Evolutionary conservation across 2,329 filamentous ascomycete species (phyloP).

Genomic region (Ophiostoma sp.): DNA sequence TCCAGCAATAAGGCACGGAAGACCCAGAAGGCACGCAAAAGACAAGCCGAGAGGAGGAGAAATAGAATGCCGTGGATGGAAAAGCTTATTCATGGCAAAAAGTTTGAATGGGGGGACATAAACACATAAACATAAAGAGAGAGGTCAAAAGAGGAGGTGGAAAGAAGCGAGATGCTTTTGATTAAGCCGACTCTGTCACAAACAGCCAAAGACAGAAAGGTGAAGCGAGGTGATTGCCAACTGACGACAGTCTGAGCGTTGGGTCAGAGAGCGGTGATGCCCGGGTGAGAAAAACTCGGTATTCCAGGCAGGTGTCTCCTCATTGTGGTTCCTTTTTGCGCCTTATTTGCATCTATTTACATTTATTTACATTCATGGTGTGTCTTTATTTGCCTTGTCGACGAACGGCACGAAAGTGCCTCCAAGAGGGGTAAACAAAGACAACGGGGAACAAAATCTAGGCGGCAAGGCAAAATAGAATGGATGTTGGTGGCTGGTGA

Average conservation of each 20-base stretch:
- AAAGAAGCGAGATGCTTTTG: neutral
- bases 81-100: neutral
- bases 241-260: neutral
- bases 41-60: neutral
- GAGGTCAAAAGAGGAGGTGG: neutral
- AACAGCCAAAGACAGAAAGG: neutral
- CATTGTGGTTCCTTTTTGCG: neutral
- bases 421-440: conserved; percentile 6
- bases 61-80: neutral
- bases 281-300: neutral
- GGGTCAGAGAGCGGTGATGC: neutral
- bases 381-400: neutral
- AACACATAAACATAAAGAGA: no score
- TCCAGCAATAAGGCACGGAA: neutral
- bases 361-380: neutral
- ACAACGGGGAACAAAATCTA: neutral
- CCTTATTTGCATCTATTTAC: neutral
- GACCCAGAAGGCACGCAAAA: neutral
- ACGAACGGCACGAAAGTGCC: conserved; percentile 7
- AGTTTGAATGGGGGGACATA: no score
- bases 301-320: neutral
- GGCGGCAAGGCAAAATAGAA: conserved; percentile 12
- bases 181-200: neutral
- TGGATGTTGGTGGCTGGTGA: neutral
- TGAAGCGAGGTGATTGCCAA: neutral